These are phyloP conservation scores for Heterobasidion irregulare DNA, from an alignment of 1,284 basidiomycete species.

Conservation along the genomic window DNA sequence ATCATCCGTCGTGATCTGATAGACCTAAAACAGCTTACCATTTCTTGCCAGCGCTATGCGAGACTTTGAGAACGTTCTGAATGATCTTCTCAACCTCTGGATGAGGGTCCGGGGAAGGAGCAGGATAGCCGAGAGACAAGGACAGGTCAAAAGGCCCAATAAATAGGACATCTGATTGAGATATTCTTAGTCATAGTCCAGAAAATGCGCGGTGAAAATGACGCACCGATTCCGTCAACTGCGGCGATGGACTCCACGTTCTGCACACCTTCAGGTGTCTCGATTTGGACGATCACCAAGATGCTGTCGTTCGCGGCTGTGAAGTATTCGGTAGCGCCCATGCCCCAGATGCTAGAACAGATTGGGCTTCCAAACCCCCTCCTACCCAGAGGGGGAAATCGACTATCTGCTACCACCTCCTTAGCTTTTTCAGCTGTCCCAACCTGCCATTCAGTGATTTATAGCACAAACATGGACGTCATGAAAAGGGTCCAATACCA, in stretches of 20 bases:
- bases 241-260: constrained; percentile 55
- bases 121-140: constrained; percentile 45
- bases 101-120: constrained; percentile 54
- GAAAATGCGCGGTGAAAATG: neutral
- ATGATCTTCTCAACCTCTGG: constrained; percentile 56
- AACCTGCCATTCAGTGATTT: constrained; percentile 27
- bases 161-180: constrained; percentile 39
- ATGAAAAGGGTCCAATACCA: constrained; percentile 29
- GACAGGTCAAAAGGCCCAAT: constrained; percentile 67
- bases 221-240: constrained; percentile 55
- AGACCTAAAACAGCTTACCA: constrained; percentile 31
- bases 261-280: constrained; percentile 49
- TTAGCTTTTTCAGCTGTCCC: constrained; percentile 48
- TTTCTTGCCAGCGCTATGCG: constrained; percentile 57
- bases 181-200: neutral
- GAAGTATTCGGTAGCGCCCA: constrained; percentile 44
- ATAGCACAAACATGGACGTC: neutral
- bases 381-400: constrained; percentile 48
- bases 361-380: constrained; percentile 58
- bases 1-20: neutral
- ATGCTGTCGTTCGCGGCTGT: constrained; percentile 46
- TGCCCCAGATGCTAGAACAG: constrained; percentile 46
- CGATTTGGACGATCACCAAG: constrained; percentile 60
- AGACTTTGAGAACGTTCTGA: constrained; percentile 41
- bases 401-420: constrained; percentile 44